Evolutionary conservation across 176 grass and related monocot genomes (phyloP).

Genomic region (Dendrocalamus sinicus): DNA sequence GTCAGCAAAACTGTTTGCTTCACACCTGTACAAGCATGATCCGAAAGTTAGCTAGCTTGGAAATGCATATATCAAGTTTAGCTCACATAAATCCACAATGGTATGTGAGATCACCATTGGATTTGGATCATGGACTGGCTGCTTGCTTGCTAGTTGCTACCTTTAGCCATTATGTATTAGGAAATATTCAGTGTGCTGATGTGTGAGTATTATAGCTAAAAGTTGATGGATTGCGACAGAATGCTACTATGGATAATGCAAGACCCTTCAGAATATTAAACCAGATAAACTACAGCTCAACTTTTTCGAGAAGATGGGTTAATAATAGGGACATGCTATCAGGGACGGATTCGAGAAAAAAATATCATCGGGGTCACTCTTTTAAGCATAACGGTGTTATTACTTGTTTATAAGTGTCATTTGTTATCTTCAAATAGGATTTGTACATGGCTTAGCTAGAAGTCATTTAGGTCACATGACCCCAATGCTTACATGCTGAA

Average conservation of each 20-base stretch:
- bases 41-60: conserved; percentile 15
- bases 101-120: too few species aligned
- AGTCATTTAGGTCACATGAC: too few species aligned
- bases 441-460: neutral
- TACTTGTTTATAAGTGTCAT: too few species aligned
- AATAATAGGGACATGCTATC: neutral
- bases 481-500: too few species aligned
- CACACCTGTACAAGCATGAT: conserved; percentile 50
- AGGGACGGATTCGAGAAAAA: too few species aligned
- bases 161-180: neutral
- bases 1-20: conserved; percentile 47
- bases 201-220: conserved; percentile 17
- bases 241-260: conserved; percentile 31
- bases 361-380: neutral
- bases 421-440: too few species aligned
- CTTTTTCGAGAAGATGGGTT: conserved; percentile 18
- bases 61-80: neutral
- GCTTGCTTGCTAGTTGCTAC: neutral
- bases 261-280: neutral
- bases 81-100: neutral
- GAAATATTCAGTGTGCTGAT: neutral
- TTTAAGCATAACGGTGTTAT: neutral
- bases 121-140: neutral
- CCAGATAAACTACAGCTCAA: neutral
- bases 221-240: conserved; percentile 30